Conservation (phyloP, 129 eudicot species). For the sunflower (Helianthus annuus) region HanXRQr2.0-SUNRISE NC_035433.2:50898065-50898564, state of each 20-base stretch:
- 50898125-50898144: constrained; percentile 44
- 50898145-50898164: constrained; percentile 4
- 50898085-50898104: constrained; percentile 89
- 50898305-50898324: constrained; percentile 51
- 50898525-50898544: constrained; percentile 97
- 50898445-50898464: constrained; percentile 14
- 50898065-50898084: constrained; percentile 63
- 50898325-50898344: not conserved
- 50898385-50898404: not conserved
- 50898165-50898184: not conserved
- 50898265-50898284: constrained; percentile 90
- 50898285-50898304: constrained; percentile 92
- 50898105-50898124: constrained; percentile 99
- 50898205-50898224: not conserved
- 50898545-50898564: constrained; percentile 98
- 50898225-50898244: constrained; percentile 1
- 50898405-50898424: not conserved
- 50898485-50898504: constrained; percentile 97
- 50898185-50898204: not conserved
- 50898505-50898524: constrained; percentile 98
- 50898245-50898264: constrained; percentile 90
- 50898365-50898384: not conserved
- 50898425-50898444: not conserved
- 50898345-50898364: not conserved
- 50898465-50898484: constrained; percentile 17